Evolutionary conservation across 495 filamentous ascomycete genomes (phyloP).

Genomic region (Clohesyomyces aquaticus): DNA sequence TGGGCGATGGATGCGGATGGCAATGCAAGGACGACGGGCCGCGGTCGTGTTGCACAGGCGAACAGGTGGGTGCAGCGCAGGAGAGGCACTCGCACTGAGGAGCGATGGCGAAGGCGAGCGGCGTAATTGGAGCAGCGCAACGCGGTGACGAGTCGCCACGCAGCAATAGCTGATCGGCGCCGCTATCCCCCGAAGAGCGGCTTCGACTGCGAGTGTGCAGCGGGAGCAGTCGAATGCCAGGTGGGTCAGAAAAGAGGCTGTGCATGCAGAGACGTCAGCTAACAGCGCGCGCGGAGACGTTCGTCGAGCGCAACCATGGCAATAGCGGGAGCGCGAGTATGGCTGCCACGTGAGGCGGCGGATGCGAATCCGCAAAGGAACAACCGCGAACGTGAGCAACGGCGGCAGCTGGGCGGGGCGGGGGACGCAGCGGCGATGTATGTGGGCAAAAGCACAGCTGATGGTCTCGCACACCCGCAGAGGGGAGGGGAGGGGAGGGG

Average conservation of each 20-base stretch:
- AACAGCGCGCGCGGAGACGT: background rate
- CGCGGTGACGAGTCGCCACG: constrained; percentile 6
- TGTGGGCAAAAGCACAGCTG: background rate
- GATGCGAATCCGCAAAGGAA: background rate
- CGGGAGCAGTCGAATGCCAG: background rate
- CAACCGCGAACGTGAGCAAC: background rate
- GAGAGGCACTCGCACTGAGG: background rate
- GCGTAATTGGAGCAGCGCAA: background rate
- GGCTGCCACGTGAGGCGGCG: constrained; percentile 30
- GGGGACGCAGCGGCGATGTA: constrained; percentile 4
- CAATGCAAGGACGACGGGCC: constrained; percentile 26
- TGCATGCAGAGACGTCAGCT: background rate
- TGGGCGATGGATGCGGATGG: constrained; percentile 13
- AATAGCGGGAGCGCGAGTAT: constrained; percentile 10
- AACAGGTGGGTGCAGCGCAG: background rate
- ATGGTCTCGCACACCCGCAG: no score
- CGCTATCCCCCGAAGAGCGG: no score
- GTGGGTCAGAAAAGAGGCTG: no score
- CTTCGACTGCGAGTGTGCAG: background rate
- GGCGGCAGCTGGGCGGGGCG: background rate
- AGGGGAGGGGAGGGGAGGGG: background rate
- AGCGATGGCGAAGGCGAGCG: background rate
- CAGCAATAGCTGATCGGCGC: background rate
- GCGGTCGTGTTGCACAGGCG: constrained; percentile 1
- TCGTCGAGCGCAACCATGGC: constrained; percentile 11